A percentile compares a stretch with the other conserved stretches of the same genome.
Conservation (phyloP, 2,329 filamentous ascomycete genomes). For the Xylariaceae sp. region DNA sequence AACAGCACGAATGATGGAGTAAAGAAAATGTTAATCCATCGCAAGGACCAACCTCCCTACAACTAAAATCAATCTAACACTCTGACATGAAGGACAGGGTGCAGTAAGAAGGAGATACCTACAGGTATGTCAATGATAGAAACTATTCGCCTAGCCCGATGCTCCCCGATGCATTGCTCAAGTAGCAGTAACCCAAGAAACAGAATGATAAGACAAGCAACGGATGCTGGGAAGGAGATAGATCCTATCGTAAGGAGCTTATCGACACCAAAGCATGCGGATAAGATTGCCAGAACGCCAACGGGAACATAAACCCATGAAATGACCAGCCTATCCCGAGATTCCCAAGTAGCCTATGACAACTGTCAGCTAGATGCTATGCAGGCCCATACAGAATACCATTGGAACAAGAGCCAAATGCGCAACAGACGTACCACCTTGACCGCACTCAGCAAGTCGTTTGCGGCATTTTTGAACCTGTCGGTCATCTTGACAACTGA, state of each 20-base stretch:
- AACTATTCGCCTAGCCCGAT: slow-evolving; percentile 47
- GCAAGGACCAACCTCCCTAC: slow-evolving; percentile 55
- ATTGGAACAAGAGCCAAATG: background rate
- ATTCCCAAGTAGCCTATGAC: slow-evolving; percentile 18
- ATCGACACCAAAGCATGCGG: slow-evolving; percentile 43
- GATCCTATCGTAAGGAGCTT: slow-evolving; percentile 43
- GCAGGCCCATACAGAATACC: background rate
- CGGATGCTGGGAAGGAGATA: slow-evolving; percentile 58
- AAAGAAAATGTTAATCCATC: slow-evolving; percentile 59
- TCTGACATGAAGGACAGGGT: background rate
- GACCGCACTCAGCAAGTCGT: slow-evolving; percentile 2
- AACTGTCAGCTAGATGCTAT: background rate
- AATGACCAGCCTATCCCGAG: slow-evolving; percentile 23
- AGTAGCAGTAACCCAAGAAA: slow-evolving; percentile 49
- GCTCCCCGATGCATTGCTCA: slow-evolving; percentile 47
- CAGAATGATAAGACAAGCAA: slow-evolving; percentile 55
- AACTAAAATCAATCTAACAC: background rate
- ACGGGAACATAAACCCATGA: slow-evolving; percentile 53
- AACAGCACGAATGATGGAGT: slow-evolving; percentile 59
- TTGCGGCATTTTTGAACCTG: background rate
- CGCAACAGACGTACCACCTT: slow-evolving; percentile 3
- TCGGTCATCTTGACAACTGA: too few species aligned
- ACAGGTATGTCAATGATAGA: slow-evolving; percentile 53
- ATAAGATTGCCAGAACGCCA: slow-evolving; percentile 40
- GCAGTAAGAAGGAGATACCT: slow-evolving; percentile 16